Percentiles rank a stretch among this genome's conserved stretches.
phyloP scores from a whole-genome alignment of 2,329 filamentous ascomycete genomes.

The Alternaria alternata region DNA sequence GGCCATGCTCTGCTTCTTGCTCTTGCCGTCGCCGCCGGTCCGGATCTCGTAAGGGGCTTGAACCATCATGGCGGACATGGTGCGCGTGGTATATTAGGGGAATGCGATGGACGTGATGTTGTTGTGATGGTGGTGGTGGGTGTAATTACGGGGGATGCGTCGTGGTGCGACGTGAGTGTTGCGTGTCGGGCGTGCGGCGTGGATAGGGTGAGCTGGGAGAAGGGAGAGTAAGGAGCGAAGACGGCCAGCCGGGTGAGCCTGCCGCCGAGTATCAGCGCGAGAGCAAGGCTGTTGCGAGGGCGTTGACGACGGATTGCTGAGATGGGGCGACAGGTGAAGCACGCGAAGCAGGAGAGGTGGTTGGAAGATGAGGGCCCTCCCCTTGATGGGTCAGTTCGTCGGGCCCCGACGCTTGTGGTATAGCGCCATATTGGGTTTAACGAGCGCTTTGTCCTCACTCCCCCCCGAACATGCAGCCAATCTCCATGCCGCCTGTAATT shows the following conservation, averaged over 20 bases:
- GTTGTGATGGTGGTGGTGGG: slow-evolving; percentile 12
- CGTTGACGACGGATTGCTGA: slow-evolving; percentile 33
- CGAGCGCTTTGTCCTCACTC: slow-evolving; percentile 12
- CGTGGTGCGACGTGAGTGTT: slow-evolving; percentile 35
- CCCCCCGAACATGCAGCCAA: slow-evolving; percentile 5
- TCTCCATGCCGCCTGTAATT: not conserved
- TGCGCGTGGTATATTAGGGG: slow-evolving; percentile 26
- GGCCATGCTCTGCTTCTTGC: slow-evolving; percentile 99
- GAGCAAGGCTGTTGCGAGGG: slow-evolving; percentile 29
- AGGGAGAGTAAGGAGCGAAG: slow-evolving; percentile 46
- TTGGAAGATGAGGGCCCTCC: slow-evolving; percentile 25
- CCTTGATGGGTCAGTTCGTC: slow-evolving; percentile 22
- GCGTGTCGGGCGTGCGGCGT: slow-evolving; percentile 33
- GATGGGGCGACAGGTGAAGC: slow-evolving; percentile 32
- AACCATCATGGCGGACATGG: slow-evolving; percentile 58
- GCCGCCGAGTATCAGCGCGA: slow-evolving; percentile 39
- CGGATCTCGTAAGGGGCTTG: slow-evolving; percentile 70
- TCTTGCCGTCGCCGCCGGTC: slow-evolving; percentile 72
- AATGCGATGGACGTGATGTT: slow-evolving; percentile 8
- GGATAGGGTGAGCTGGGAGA: slow-evolving; percentile 31
- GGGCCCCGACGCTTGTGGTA: slow-evolving; percentile 14
- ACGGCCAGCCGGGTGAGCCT: slow-evolving; percentile 39
- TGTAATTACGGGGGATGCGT: slow-evolving; percentile 23
- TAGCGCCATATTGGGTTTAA: slow-evolving; percentile 17
- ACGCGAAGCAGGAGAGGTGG: slow-evolving; percentile 25